Evolutionary conservation across 495 filamentous ascomycete genomes (phyloP).

Genomic region (Penicillium flavigenum): DNA sequence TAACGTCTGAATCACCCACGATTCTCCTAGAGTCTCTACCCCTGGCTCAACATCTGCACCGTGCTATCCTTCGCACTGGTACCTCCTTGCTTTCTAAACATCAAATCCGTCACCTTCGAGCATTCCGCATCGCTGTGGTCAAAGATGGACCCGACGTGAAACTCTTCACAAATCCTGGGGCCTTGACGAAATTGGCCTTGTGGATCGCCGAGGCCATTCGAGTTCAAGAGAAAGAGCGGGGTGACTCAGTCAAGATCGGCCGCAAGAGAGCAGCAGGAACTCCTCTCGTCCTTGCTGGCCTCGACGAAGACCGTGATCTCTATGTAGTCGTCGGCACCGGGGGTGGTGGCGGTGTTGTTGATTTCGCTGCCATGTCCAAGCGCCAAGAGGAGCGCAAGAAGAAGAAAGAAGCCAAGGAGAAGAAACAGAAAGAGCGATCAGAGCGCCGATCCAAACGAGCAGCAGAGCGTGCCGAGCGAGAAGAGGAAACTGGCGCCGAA

Average conservation of each 20-base stretch:
- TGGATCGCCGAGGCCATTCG: conserved; percentile 93
- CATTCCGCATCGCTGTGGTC: conserved; percentile 93
- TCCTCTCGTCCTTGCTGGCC: conserved; percentile 82
- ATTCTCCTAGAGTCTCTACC: conserved; percentile 69
- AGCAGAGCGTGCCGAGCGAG: conserved; percentile 45
- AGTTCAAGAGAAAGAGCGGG: conserved; percentile 79
- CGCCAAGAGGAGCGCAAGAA: conserved; percentile 62
- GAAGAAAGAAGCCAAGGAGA: conserved; percentile 57
- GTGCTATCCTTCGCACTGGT: conserved; percentile 90
- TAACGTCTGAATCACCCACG: conserved; percentile 45
- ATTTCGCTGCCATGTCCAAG: conserved; percentile 62
- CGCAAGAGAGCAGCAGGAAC: conserved; percentile 58
- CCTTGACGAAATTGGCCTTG: conserved; percentile 85
- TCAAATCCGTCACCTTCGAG: conserved; percentile 85
- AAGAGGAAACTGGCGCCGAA: conserved; percentile 50
- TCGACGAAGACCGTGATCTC: conserved; percentile 84
- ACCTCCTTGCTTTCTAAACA: conserved; percentile 87
- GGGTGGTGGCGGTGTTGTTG: conserved; percentile 62
- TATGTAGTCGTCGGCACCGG: conserved; percentile 92
- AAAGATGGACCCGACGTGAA: conserved; percentile 89
- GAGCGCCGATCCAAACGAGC: conserved; percentile 53
- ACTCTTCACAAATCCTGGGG: conserved; percentile 87
- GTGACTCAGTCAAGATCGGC: conserved; percentile 65
- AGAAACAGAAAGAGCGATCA: conserved; percentile 61
- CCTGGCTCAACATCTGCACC: conserved; percentile 82